phyloP scores from a whole-genome alignment of 2,329 filamentous ascomycete genomes.

The Alternaria consortialis region DNA sequence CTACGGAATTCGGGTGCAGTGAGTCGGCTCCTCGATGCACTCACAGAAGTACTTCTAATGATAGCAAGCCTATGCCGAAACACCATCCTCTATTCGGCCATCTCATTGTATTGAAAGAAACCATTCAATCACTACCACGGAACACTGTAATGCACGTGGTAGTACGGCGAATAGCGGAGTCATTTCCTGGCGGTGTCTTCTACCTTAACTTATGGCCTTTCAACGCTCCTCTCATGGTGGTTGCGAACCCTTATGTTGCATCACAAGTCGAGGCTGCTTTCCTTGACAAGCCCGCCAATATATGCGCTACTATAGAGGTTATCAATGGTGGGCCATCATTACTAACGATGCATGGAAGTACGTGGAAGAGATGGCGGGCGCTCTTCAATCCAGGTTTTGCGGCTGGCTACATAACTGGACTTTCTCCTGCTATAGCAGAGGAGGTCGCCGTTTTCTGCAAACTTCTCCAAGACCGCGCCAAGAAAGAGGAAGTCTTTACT shows the following conservation, averaged over 20 bases:
- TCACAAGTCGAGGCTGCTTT: slow-evolving; percentile 18
- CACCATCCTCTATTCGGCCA: slow-evolving; percentile 22
- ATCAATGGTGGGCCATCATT: slow-evolving; percentile 17
- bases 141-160: slow-evolving; percentile 18
- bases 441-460: slow-evolving; percentile 26
- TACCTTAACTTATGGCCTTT: slow-evolving; percentile 33
- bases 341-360: slow-evolving; percentile 22
- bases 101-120: slow-evolving; percentile 19
- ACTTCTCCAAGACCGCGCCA: slow-evolving; percentile 16
- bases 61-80: slow-evolving; percentile 24
- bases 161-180: slow-evolving; percentile 36
- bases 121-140: slow-evolving; percentile 12
- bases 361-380: slow-evolving; percentile 41
- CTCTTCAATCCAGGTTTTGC: slow-evolving; percentile 31
- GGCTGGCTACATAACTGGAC: slow-evolving; percentile 58
- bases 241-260: slow-evolving; percentile 15
- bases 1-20: slow-evolving; percentile 10
- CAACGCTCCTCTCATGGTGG: slow-evolving; percentile 17
- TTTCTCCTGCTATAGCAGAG: slow-evolving; percentile 23
- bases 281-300: slow-evolving; percentile 19
- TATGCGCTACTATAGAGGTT: slow-evolving; percentile 30
- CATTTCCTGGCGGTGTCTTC: slow-evolving; percentile 19
- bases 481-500: slow-evolving; percentile 16
- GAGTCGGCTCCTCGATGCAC: background rate
- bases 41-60: background rate